Conservation (phyloP, 2,329 filamentous ascomycete species). For the Penicillium sp. region DNA sequence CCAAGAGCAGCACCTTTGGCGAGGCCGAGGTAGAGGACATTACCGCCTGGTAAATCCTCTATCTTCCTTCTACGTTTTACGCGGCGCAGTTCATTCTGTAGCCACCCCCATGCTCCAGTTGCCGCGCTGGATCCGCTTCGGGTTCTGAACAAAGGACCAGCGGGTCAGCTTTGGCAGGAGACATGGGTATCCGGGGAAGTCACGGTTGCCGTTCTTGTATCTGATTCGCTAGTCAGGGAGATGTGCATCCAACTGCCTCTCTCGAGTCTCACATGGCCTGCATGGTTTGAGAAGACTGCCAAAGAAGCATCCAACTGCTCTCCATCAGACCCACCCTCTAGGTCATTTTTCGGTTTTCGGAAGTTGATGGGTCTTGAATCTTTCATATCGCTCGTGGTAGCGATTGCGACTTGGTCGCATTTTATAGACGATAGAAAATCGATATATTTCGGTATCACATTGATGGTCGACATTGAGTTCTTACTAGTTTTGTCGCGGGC, state of each 20-base stretch:
- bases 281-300: constrained; percentile 31
- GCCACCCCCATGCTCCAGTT: constrained; percentile 18
- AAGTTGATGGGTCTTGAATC: constrained; percentile 26
- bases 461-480: too few relatives aligned
- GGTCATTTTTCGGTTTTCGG: constrained; percentile 15
- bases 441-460: too few relatives aligned
- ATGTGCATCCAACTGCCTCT: constrained; percentile 41
- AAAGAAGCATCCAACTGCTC: constrained; percentile 44
- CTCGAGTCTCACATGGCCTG: constrained; percentile 26
- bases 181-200: constrained; percentile 27
- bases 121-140: constrained; percentile 11
- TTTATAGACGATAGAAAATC: constrained; percentile 2
- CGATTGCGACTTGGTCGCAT: constrained; percentile 7
- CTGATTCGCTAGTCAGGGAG: constrained; percentile 36
- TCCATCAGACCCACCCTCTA: constrained; percentile 33
- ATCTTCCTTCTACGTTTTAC: background rate
- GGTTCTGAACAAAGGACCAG: background rate
- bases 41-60: constrained; percentile 68
- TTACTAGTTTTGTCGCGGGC: too few relatives aligned
- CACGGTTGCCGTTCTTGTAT: constrained; percentile 33
- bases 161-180: constrained; percentile 4
- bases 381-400: too few relatives aligned
- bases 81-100: constrained; percentile 28
- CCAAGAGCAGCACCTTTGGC: constrained; percentile 86
- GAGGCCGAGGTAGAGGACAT: constrained; percentile 96